Evolutionary conservation across 805 yeast genomes (phyloP).

Genomic region (Clavispora santaluciae): DNA sequence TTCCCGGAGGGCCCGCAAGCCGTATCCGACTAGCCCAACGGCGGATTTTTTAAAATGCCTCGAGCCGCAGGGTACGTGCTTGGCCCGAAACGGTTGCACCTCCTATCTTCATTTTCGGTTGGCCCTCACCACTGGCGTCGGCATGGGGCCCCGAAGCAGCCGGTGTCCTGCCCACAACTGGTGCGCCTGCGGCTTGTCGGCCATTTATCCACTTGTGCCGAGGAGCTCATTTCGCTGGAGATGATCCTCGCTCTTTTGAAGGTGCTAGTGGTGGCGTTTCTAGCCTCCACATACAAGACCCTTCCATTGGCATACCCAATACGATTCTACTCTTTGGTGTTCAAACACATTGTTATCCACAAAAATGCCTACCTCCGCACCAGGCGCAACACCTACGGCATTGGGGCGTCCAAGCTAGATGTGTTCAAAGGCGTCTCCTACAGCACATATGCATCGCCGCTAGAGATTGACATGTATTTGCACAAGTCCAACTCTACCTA

Average conservation of each 20-base stretch:
- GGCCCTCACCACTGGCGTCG: too few relatives aligned
- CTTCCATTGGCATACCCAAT: constrained; percentile 63
- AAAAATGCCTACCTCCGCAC: constrained; percentile 15
- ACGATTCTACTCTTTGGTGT: constrained; percentile 52
- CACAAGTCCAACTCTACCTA: constrained; percentile 90
- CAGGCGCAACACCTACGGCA: constrained; percentile 32
- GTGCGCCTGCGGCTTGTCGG: too few relatives aligned
- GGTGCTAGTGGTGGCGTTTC: background rate
- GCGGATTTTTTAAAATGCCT: too few relatives aligned
- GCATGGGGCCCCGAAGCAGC: too few relatives aligned
- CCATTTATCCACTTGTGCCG: background rate
- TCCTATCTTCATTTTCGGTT: too few relatives aligned
- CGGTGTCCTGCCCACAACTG: too few relatives aligned
- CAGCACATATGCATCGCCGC: constrained; percentile 58
- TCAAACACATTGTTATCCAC: constrained; percentile 39
- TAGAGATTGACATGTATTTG: constrained; percentile 80
- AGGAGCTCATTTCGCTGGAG: background rate
- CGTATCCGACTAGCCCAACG: too few relatives aligned
- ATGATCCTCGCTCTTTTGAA: background rate
- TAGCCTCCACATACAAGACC: constrained; percentile 50
- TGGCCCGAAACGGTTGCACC: too few relatives aligned
- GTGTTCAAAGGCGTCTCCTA: constrained; percentile 42
- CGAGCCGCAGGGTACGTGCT: too few relatives aligned
- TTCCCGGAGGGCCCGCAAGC: too few relatives aligned
- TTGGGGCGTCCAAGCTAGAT: constrained; percentile 19